Base-by-base conservation (phyloP, 768 basidiomycete genomes). In the Phylloporus rhodoxanthus region DNA sequence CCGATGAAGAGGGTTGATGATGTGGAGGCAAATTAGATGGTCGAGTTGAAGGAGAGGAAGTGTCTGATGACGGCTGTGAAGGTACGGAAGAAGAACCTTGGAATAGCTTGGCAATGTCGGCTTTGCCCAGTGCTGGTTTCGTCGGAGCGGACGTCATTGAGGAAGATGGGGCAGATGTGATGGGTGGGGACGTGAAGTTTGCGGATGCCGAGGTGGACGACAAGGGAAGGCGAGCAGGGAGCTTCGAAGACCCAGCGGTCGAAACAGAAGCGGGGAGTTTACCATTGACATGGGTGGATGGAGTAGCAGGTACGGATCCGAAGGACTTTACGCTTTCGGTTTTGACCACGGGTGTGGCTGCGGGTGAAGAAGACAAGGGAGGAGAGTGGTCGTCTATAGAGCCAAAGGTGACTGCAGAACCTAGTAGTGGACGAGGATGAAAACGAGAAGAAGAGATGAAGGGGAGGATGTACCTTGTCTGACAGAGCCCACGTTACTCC, bases 351-450 rank as follows among this genome's bases (percentile, higher is more conserved):
- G 73, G 80, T 30, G 80, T 76, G 44, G 80, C 72, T 47, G 88
- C 86, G 30, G 91, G 89, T 8, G 89, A 90, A 40, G 89, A 86
- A 30, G 90, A 87, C 60, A 91, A 83, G 53, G 84, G 77, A 46
- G 88, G 82, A 57, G 72, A 67, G 10, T 76, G 78, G 68, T 90
- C 87, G 71, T 91, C 85, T 76, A 93, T 88, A 41, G 91, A 91
- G 59, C 92, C 92, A 73, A 94, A 93, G 43, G 85, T 87, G 57
- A 95, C 84, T 45, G 79, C 72, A 50, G 82, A 80, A 60, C 77
- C 81, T 87, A 54, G 40, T 19, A 9, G 23, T 40, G 30, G 29
- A 56, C 52, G 14, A 51, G 37, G 43, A 55, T 36, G 11, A 54
- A 19, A 26, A 53, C 0, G 33, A 41, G 23, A n/a, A 45, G 28